phyloP scores from a whole-genome alignment of 768 basidiomycete species.

The Clitopilus hobsonii region DNA sequence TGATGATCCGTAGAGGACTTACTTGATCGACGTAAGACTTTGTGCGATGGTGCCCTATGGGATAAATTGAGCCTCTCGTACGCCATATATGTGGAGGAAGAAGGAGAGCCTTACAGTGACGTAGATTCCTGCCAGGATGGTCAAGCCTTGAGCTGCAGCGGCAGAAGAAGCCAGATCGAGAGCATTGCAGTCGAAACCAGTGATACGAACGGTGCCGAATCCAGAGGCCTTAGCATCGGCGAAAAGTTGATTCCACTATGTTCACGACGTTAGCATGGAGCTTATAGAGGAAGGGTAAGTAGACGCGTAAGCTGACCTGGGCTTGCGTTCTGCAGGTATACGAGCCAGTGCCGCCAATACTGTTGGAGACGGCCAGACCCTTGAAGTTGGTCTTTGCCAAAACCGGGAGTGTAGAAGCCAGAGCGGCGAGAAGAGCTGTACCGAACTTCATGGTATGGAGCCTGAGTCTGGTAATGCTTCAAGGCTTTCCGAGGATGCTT shows the following conservation, averaged over 20 bases:
- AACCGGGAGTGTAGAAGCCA: slow-evolving; percentile 9
- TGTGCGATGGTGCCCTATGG: slow-evolving; percentile 24
- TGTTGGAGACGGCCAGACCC: slow-evolving; percentile 29
- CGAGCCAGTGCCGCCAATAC: slow-evolving; percentile 18
- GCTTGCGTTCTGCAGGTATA: slow-evolving; percentile 31
- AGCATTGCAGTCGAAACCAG: slow-evolving; percentile 33
- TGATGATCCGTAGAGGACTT: slow-evolving; percentile 5
- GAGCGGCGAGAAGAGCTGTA: slow-evolving; percentile 4
- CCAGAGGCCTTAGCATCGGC: slow-evolving; percentile 23
- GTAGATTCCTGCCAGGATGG: slow-evolving; percentile 30
- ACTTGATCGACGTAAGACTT: slow-evolving; percentile 24
- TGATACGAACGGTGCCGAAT: slow-evolving; percentile 28
- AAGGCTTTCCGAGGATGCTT: background rate
- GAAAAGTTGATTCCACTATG: slow-evolving; percentile 31
- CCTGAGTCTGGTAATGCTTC: background rate
- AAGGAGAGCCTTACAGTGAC: slow-evolving; percentile 18
- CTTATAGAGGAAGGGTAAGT: background rate
- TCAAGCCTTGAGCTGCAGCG: slow-evolving; percentile 22
- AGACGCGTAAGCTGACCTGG: slow-evolving; percentile 16
- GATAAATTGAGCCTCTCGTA: background rate
- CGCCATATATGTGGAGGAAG: background rate
- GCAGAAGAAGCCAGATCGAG: slow-evolving; percentile 29
- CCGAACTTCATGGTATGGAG: background rate
- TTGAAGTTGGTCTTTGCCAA: slow-evolving; percentile 26
- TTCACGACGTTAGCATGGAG: background rate